Conservation (phyloP, 164 flowering plant species). For the Hamamelis virginiana region DNA sequence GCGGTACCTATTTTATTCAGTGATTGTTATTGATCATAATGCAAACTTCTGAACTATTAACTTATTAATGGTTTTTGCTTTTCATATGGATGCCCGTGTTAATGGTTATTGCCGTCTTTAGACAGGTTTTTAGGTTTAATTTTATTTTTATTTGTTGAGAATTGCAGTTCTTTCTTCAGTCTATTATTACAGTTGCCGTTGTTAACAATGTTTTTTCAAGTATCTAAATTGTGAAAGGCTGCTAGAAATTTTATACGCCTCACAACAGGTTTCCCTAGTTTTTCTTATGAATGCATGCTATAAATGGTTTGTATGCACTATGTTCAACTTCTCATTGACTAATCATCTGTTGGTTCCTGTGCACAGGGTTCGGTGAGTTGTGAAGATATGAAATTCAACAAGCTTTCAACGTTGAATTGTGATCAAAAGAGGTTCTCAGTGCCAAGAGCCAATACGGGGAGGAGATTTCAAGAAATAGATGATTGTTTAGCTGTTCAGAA, state of each 20-base stretch:
- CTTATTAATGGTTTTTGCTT: neutral
- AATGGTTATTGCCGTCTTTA: too few relatives aligned
- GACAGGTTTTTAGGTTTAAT: neutral
- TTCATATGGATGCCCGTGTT: neutral
- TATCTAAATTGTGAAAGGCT: neutral
- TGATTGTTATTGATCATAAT: neutral
- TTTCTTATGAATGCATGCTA: neutral
- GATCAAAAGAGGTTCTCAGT: conserved; percentile 3
- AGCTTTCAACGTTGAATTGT: conserved; percentile 11
- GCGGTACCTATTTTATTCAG: neutral
- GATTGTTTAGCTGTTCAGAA: conserved; percentile 2
- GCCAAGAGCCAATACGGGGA: conserved; percentile 2
- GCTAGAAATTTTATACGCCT: neutral
- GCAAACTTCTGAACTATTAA: neutral
- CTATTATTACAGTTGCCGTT: neutral
- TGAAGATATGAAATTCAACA: conserved; percentile 10
- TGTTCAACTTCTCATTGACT: neutral
- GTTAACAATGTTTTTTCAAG: neutral
- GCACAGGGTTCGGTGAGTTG: conserved; percentile 23
- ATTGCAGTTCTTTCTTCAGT: neutral
- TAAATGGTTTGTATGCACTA: neutral
- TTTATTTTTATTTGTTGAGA: too few relatives aligned
- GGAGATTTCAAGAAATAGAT: conserved; percentile 11
- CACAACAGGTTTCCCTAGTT: neutral
- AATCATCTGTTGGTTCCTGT: neutral